phyloP scores from a whole-genome alignment of 495 filamentous ascomycete species.

The Penicillium simplicissimum region DNA sequence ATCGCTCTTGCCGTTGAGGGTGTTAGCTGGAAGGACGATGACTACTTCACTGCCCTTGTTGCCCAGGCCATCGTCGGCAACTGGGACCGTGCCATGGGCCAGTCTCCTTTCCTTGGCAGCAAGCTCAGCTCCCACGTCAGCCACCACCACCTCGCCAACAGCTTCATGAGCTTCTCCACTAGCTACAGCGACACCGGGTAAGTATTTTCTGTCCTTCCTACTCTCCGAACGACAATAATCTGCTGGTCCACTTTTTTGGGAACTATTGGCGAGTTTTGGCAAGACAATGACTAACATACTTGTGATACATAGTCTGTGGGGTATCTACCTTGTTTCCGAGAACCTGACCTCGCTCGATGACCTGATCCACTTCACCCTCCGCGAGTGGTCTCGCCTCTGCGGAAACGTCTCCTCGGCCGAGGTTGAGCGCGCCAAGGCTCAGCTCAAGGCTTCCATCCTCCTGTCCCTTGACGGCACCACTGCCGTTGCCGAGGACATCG shows the following conservation, averaged over 20 bases:
- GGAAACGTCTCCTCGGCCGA: constrained; percentile 84
- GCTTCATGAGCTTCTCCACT: constrained; percentile 99
- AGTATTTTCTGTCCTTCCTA: constrained; percentile 25
- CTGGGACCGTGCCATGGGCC: constrained; percentile 99
- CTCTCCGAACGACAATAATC: too few species aligned
- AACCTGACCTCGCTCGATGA: constrained; percentile 86
- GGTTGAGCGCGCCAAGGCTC: constrained; percentile 97
- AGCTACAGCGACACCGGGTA: constrained; percentile 99
- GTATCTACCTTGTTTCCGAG: constrained; percentile 97
- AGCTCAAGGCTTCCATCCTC: constrained; percentile 97
- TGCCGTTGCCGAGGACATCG: constrained; percentile 96
- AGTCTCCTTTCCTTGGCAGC: constrained; percentile 92
- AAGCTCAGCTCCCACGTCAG: constrained; percentile 93
- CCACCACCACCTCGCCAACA: constrained; percentile 92
- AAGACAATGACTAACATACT: constrained; percentile 16
- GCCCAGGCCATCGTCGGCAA: constrained; percentile 99
- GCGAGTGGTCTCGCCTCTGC: constrained; percentile 94
- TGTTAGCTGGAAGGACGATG: constrained; percentile 98
- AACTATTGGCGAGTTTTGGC: background rate
- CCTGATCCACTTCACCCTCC: constrained; percentile 95
- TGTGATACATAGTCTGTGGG: constrained; percentile 76
- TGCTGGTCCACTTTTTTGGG: background rate
- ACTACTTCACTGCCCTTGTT: constrained; percentile 97
- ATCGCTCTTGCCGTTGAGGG: constrained; percentile 99
- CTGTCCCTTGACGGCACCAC: constrained; percentile 97